phyloP scores from a whole-genome alignment of 2,329 filamentous ascomycete species.

The Aspergillus brunneoviolaceus region DNA sequence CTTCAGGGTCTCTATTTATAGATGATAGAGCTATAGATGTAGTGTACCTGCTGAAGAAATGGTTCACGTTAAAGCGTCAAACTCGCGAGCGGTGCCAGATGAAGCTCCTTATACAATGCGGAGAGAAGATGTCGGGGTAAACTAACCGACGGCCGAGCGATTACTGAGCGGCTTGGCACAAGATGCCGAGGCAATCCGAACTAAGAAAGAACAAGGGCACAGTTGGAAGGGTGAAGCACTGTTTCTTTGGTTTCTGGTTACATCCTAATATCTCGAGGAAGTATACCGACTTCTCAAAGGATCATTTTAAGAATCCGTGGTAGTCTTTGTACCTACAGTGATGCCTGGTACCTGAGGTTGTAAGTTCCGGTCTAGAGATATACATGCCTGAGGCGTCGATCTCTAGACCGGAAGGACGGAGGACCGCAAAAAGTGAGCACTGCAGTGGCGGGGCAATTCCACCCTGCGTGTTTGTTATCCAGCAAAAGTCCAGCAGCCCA shows the following conservation, averaged over 20 bases:
- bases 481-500: neutral
- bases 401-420: neutral
- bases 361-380: neutral
- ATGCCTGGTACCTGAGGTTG: neutral
- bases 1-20: no score
- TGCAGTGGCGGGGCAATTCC: neutral
- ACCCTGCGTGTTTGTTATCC: neutral
- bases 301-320: neutral
- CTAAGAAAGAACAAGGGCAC: slow-evolving; percentile 1
- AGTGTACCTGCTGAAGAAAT: neutral
- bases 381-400: neutral
- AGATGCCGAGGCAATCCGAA: slow-evolving; percentile 28
- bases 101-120: slow-evolving; percentile 3
- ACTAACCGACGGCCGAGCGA: neutral
- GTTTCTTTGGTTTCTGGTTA: no score
- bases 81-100: neutral
- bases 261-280: no score
- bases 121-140: neutral
- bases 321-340: neutral
- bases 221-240: neutral
- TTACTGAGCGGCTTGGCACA: slow-evolving; percentile 4
- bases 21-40: neutral
- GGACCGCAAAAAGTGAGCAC: neutral
- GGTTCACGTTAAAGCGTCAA: neutral
- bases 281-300: neutral